Evolutionary conservation across 2,329 filamentous ascomycete species (phyloP), one percentile per base, ranked within the genome.

Genomic region (Fusarium anguioides): DNA sequence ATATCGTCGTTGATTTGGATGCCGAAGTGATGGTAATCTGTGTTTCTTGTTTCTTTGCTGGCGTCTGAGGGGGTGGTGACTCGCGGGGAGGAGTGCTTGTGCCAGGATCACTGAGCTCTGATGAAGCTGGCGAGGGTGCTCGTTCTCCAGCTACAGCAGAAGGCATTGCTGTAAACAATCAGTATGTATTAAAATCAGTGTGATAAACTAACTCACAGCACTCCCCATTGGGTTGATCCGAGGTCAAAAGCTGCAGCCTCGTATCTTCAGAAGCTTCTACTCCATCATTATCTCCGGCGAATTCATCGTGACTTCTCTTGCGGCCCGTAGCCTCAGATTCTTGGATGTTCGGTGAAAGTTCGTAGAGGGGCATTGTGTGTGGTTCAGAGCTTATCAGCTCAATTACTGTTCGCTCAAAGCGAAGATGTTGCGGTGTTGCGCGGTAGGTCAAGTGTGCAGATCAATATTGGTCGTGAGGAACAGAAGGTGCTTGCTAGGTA

Each of bases 301-400:
- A 85, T 29, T 84, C 81, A 37, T 82, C 78, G 65, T 84, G 82
- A 39, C 76, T 81, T 59, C 83, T 76, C 73, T 86, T 86, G 49
- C 80, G 78, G 45, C 76, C 75, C 26, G 75, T 75, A 20, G 74
- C 68, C 48, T 84, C 81, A 23, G 78, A 74, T 70, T 83, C 81
- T 72, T 81, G 79, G 27, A 84, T 78, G 62, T 86, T 86, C 14
- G 79, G 75, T 18, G 83, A 82, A 72, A 84, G 77, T 51, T 80
- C 77, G 41, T 80, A 75, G 24, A 86, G 76, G 72, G 84, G 80
- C 84, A 86, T 86, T 64, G 56, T 46, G 50, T 57, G 36, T 26
- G 55, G 20, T 52, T 35, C 18, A 2, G 62, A 54, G 64, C 46
- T 46, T 33, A n/a, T 21, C 26, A 44, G 48, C 56, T 62, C 41